phyloP scores from a whole-genome alignment of 75 land plant genomes.

The Picea sitchensis region DNA sequence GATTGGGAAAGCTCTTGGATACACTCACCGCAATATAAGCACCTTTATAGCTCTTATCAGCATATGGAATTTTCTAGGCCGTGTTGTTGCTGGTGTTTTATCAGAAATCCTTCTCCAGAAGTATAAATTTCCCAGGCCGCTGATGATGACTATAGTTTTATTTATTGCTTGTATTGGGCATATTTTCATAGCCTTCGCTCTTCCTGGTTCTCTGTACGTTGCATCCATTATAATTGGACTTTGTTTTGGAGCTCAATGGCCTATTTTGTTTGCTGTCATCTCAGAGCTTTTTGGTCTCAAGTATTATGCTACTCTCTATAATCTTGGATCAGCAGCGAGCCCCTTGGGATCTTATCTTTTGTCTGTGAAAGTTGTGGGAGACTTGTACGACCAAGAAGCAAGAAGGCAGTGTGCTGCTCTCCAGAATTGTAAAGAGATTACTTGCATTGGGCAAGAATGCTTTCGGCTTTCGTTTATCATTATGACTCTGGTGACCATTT shows the following conservation, averaged over 20 bases:
- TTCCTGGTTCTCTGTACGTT: conserved; percentile 33
- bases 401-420: conserved; percentile 27
- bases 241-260: conserved; percentile 55
- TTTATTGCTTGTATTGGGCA: conserved; percentile 26
- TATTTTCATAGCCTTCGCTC: conserved; percentile 33
- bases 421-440: not conserved
- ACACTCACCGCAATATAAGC: conserved; percentile 23
- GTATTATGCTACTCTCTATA: conserved; percentile 57
- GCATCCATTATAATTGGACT: conserved; percentile 55
- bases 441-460: conserved; percentile 28
- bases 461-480: conserved; percentile 32
- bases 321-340: conserved; percentile 45
- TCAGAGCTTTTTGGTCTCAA: conserved; percentile 72
- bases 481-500: conserved; percentile 14
- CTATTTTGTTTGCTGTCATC: conserved; percentile 49
- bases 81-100: conserved; percentile 42
- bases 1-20: conserved; percentile 57
- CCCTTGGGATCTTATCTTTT: conserved; percentile 65
- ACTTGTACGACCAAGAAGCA: conserved; percentile 56
- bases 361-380: conserved; percentile 54
- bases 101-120: conserved; percentile 37
- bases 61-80: conserved; percentile 66
- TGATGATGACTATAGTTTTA: conserved; percentile 15
- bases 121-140: conserved; percentile 27
- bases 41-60: conserved; percentile 53